phyloP scores from a whole-genome alignment of 2,329 filamentous ascomycete species.

The Blastomyces parvus region DNA sequence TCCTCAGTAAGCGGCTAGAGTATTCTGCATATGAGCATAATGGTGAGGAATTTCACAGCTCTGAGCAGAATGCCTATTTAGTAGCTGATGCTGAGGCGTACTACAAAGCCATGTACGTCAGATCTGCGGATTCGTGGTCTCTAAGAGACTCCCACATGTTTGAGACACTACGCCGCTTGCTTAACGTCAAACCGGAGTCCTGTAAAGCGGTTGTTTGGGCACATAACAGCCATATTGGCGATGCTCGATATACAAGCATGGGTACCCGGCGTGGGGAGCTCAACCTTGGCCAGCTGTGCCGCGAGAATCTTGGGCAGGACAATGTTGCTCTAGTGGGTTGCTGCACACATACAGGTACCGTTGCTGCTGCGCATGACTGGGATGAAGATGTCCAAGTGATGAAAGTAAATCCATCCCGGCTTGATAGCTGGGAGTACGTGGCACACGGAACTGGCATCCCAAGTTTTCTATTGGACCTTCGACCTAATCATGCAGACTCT shows the following conservation, averaged over 20 bases:
- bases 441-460: constrained; percentile 40
- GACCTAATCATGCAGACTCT: constrained; percentile 28
- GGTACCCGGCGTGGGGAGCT: constrained; percentile 36
- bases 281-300: constrained; percentile 47
- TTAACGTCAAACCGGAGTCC: constrained; percentile 32
- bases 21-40: constrained; percentile 29
- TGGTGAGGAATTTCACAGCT: constrained; percentile 42
- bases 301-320: constrained; percentile 34
- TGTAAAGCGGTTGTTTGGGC: constrained; percentile 46
- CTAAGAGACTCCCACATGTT: constrained; percentile 47
- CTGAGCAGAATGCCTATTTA: constrained; percentile 44
- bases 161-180: constrained; percentile 37
- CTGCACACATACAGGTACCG: constrained; percentile 43
- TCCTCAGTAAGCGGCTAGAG: constrained; percentile 37
- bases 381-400: constrained; percentile 44
- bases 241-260: constrained; percentile 46
- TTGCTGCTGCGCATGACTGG: constrained; percentile 45
- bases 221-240: constrained; percentile 46
- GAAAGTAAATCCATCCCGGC: constrained; percentile 38
- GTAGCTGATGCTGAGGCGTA: constrained; percentile 44
- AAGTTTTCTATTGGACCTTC: constrained; percentile 41
- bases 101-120: constrained; percentile 46
- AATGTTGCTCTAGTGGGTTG: constrained; percentile 40
- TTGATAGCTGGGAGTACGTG: constrained; percentile 42
- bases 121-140: constrained; percentile 42